A percentile compares a stretch with the other conserved stretches of the same genome.
Evolutionary conservation across 768 basidiomycete species (phyloP).

Genomic region (Boletus rufocinnamomeus): DNA sequence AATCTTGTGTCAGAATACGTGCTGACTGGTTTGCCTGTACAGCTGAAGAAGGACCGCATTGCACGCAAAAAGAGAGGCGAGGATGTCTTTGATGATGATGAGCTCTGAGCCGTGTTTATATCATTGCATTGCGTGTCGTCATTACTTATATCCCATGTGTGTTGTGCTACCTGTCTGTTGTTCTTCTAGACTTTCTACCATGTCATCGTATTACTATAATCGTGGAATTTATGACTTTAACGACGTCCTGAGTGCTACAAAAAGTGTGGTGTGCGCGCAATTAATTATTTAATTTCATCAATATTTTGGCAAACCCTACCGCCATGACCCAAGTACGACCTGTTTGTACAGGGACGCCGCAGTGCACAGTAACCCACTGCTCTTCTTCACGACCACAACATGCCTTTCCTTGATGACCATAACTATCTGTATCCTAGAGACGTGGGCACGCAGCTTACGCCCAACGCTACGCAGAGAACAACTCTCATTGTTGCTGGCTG

Average conservation of each 20-base stretch:
- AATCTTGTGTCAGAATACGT: not conserved
- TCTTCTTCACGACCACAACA: slow-evolving; percentile 30
- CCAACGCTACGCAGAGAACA: slow-evolving; percentile 69
- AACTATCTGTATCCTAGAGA: slow-evolving; percentile 30
- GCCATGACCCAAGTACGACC: no score
- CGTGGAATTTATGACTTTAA: slow-evolving; percentile 7
- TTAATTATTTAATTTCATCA: no score
- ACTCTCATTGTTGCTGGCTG: slow-evolving; percentile 80
- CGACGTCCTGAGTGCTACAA: no score
- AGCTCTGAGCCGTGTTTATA: slow-evolving; percentile 35
- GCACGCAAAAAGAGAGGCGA: slow-evolving; percentile 86
- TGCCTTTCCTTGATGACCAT: slow-evolving; percentile 29
- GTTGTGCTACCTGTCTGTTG: slow-evolving; percentile 21
- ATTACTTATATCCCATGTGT: slow-evolving; percentile 16
- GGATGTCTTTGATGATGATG: slow-evolving; percentile 65
- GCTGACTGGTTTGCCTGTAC: slow-evolving; percentile 16
- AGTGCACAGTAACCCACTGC: slow-evolving; percentile 3
- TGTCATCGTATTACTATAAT: slow-evolving; percentile 23
- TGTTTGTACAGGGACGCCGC: slow-evolving; percentile 6
- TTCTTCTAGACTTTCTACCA: slow-evolving; percentile 25
- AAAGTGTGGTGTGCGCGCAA: no score
- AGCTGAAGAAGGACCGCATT: slow-evolving; percentile 94
- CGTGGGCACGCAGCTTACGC: slow-evolving; percentile 46
- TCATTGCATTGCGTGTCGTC: slow-evolving; percentile 4
- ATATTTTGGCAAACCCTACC: no score